A percentile compares a stretch with the other conserved stretches of the same genome.
phyloP scores from a whole-genome alignment of 306 rosid genomes.

The Coriaria nepalensis region DNA sequence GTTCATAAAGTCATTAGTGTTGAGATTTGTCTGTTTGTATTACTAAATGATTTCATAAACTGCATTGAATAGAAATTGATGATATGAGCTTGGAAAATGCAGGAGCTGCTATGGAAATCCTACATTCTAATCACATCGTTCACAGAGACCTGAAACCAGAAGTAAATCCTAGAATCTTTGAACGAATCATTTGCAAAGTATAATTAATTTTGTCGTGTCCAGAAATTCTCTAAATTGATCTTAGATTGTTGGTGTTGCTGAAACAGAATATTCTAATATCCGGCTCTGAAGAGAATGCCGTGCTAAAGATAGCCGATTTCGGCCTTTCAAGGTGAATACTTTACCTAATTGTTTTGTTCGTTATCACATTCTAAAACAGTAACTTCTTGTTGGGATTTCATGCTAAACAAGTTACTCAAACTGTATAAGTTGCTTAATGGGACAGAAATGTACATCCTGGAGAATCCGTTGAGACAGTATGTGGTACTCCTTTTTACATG shows the following conservation, averaged over 20 bases:
- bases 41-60: not conserved
- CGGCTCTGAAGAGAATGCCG: constrained; percentile 21
- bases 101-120: constrained; percentile 37
- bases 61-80: not conserved
- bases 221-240: not conserved
- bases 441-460: constrained; percentile 26
- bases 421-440: not conserved
- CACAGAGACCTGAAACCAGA: constrained; percentile 60
- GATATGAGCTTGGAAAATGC: constrained; percentile 7
- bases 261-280: constrained; percentile 46
- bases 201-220: not conserved
- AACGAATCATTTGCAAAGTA: too few relatives aligned
- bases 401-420: not conserved
- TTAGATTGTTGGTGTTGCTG: constrained; percentile 3
- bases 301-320: constrained; percentile 51
- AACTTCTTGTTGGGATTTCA: not conserved
- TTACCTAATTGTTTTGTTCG: too few relatives aligned
- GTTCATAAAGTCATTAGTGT: not conserved
- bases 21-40: too few relatives aligned
- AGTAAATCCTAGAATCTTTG: constrained; percentile 15
- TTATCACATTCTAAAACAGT: constrained; percentile 1
- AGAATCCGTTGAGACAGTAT: constrained; percentile 42
- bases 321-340: constrained; percentile 53
- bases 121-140: constrained; percentile 31
- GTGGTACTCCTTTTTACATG: constrained; percentile 55